Evolutionary conservation across 1,284 basidiomycete genomes (phyloP).

Genomic region (Puccinia triticina): DNA sequence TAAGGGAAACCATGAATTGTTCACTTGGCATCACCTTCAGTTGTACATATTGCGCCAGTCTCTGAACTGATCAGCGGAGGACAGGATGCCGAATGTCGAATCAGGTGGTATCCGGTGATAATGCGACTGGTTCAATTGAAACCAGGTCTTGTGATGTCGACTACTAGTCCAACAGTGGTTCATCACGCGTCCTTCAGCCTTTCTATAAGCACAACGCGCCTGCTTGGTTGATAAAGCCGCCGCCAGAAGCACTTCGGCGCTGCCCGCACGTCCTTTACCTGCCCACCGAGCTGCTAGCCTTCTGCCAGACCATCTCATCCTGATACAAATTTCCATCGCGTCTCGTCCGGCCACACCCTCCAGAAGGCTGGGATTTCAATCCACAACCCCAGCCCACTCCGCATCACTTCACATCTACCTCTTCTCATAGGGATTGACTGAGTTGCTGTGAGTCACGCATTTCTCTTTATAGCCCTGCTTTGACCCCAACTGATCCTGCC

Average conservation of each 20-base stretch:
- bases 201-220: constrained; percentile 18
- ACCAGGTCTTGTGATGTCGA: not conserved
- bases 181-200: not conserved
- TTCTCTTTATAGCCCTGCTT: not conserved
- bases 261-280: constrained; percentile 7
- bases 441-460: not conserved
- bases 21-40: not conserved
- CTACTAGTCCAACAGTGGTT: not conserved
- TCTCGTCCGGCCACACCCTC: not conserved
- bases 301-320: not conserved
- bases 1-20: not conserved
- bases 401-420: not conserved
- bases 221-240: not conserved
- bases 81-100: not conserved
- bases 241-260: constrained; percentile 15
- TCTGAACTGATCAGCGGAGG: too few species aligned
- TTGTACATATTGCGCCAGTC: not conserved
- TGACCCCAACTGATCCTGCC: not conserved
- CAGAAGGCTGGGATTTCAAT: constrained; percentile 12
- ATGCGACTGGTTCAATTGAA: constrained; percentile 2
- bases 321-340: not conserved
- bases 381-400: constrained; percentile 10
- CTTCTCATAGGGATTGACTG: not conserved
- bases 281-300: constrained; percentile 12
- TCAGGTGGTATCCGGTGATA: not conserved